Evolutionary conservation across 352 stramenopile species (phyloP).

Genomic region (Pythium volutum): DNA sequence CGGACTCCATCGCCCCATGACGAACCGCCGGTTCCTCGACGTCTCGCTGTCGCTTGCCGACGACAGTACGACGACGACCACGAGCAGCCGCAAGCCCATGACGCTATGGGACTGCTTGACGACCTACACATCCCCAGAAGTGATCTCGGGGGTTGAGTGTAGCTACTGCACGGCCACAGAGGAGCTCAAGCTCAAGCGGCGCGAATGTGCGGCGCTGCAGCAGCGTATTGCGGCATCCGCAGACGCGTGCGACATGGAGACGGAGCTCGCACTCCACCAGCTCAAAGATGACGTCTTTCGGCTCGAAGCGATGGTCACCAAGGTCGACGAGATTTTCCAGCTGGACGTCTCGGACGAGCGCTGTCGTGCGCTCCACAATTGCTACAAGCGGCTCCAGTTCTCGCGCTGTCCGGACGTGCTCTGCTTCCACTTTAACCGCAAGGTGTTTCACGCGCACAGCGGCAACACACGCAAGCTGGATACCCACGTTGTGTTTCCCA

Average conservation of each 20-base stretch:
- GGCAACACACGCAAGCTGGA: conserved; percentile 74
- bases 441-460: conserved; percentile 69
- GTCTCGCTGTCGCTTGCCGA: conserved; percentile 70
- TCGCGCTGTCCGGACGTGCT: conserved; percentile 80
- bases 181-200: conserved; percentile 39
- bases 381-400: conserved; percentile 71
- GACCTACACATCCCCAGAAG: conserved; percentile 63
- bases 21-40: conserved; percentile 74
- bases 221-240: conserved; percentile 25
- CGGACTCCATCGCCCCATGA: conserved; percentile 59
- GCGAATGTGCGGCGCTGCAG: conserved; percentile 19
- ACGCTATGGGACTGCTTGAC: conserved; percentile 55
- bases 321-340: conserved; percentile 23
- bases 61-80: background rate
- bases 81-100: conserved; percentile 28
- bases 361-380: conserved; percentile 38
- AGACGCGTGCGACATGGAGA: conserved; percentile 30
- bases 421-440: conserved; percentile 87
- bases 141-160: conserved; percentile 75
- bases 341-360: conserved; percentile 28
- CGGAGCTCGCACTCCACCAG: conserved; percentile 58
- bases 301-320: conserved; percentile 31
- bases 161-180: conserved; percentile 60
- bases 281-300: conserved; percentile 69
- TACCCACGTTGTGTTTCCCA: conserved; percentile 76